A percentile compares a stretch with the other conserved stretches of the same genome.
phyloP scores from a whole-genome alignment of 1,284 basidiomycete genomes.

The Paramarasmius palmivorus region DNA sequence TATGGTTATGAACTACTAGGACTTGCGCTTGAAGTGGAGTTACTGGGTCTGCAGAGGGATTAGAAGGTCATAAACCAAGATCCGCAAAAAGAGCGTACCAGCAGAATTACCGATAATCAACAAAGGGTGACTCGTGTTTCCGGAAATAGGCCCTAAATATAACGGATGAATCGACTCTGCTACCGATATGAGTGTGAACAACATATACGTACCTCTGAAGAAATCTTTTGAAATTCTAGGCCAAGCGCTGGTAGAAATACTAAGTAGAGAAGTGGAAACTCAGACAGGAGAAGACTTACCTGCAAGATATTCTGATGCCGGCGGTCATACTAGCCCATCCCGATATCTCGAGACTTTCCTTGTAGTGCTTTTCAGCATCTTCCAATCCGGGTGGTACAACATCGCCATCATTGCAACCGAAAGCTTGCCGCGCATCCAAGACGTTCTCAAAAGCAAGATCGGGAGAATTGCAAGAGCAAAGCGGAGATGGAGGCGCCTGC shows the following conservation, averaged over 20 bases:
- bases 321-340: too few relatives aligned
- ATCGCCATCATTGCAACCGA: too few relatives aligned
- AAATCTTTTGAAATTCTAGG: constrained; percentile 21
- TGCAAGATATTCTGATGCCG: too few relatives aligned
- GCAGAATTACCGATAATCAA: constrained; percentile 22
- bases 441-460: neutral
- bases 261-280: neutral
- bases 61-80: neutral
- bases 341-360: too few relatives aligned
- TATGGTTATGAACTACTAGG: too few relatives aligned
- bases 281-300: neutral
- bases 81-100: constrained; percentile 7
- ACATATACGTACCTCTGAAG: constrained; percentile 29
- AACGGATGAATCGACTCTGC: neutral
- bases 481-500: neutral
- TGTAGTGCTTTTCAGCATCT: too few relatives aligned
- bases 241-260: neutral
- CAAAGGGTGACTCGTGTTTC: constrained; percentile 22
- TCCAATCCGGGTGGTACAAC: too few relatives aligned
- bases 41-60: constrained; percentile 34
- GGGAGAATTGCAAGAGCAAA: neutral
- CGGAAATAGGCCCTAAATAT: constrained; percentile 18
- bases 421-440: too few relatives aligned
- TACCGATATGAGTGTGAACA: neutral
- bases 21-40: too few relatives aligned